These are phyloP conservation scores for Naganishia randhawae DNA, from an alignment of 768 basidiomycete genomes.

Conservation along the genomic window DNA sequence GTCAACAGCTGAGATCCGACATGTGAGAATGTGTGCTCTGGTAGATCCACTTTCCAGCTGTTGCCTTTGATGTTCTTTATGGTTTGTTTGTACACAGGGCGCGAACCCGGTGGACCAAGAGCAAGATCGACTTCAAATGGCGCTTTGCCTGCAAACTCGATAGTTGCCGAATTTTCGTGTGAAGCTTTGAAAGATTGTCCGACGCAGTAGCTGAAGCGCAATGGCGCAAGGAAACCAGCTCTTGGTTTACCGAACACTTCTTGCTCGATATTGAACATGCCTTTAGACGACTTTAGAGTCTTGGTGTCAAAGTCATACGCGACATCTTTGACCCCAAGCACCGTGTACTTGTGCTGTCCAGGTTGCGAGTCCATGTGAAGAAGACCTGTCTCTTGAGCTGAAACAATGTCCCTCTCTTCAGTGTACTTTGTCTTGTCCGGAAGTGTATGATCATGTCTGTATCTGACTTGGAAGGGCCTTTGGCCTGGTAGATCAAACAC, in stretches of 20 bases:
- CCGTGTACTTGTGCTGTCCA: slow-evolving; percentile 82
- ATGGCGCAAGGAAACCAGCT: slow-evolving; percentile 67
- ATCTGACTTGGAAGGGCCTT: slow-evolving; percentile 90
- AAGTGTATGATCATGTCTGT: slow-evolving; percentile 60
- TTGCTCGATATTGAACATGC: slow-evolving; percentile 79
- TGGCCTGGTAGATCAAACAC: slow-evolving; percentile 59
- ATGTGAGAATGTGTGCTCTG: slow-evolving; percentile 67
- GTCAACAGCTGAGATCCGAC: slow-evolving; percentile 76
- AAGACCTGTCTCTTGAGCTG: slow-evolving; percentile 40
- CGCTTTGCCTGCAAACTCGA: slow-evolving; percentile 74
- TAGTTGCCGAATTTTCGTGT: slow-evolving; percentile 59
- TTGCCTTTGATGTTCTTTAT: slow-evolving; percentile 55
- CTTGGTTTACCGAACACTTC: slow-evolving; percentile 75
- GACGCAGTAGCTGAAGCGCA: slow-evolving; percentile 69
- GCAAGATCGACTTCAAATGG: slow-evolving; percentile 66
- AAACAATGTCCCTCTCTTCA: slow-evolving; percentile 12
- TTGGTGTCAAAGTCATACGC: slow-evolving; percentile 71
- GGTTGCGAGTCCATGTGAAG: slow-evolving; percentile 60
- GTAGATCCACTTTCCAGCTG: slow-evolving; percentile 67
- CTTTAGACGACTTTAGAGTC: slow-evolving; percentile 54
- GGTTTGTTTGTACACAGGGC: slow-evolving; percentile 56
- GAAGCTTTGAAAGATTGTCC: slow-evolving; percentile 63
- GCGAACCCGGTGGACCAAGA: slow-evolving; percentile 68
- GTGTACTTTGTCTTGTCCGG: slow-evolving; percentile 13
- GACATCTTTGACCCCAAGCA: slow-evolving; percentile 80